phyloP scores from a whole-genome alignment of 2,329 filamentous ascomycete species.

The Paecilomyces sp. region DNA sequence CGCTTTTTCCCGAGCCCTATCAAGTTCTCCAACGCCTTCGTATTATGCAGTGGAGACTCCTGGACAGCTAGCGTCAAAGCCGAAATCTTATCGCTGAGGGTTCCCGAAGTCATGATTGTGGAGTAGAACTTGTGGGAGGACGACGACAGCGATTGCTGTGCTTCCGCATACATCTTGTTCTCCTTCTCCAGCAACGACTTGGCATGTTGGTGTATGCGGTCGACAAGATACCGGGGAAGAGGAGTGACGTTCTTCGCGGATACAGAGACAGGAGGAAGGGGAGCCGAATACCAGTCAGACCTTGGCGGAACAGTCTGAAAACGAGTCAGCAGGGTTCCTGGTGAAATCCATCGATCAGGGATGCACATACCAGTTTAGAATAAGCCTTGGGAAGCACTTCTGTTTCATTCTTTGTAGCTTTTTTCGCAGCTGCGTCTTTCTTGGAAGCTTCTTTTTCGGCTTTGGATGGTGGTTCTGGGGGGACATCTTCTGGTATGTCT shows the following conservation, averaged over 20 bases:
- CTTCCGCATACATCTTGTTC: slow-evolving; percentile 64
- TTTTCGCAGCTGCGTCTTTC: slow-evolving; percentile 8
- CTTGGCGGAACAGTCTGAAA: slow-evolving; percentile 52
- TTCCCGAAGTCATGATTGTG: slow-evolving; percentile 94
- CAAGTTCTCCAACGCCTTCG: slow-evolving; percentile 79
- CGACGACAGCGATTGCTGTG: slow-evolving; percentile 64
- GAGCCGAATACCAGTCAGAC: slow-evolving; percentile 60
- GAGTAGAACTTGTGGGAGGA: slow-evolving; percentile 94
- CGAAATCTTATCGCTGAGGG: slow-evolving; percentile 92
- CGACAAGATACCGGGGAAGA: slow-evolving; percentile 46
- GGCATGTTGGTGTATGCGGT: slow-evolving; percentile 60
- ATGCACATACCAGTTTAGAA: slow-evolving; percentile 24
- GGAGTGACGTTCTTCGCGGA: slow-evolving; percentile 37
- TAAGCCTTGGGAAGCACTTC: slow-evolving; percentile 27
- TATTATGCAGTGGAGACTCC: slow-evolving; percentile 91
- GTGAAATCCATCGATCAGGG: not conserved
- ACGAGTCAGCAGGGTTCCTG: slow-evolving; percentile 15
- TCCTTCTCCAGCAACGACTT: slow-evolving; percentile 70
- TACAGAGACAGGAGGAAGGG: slow-evolving; percentile 47
- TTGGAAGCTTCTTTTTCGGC: slow-evolving; percentile 17
- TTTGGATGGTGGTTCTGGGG: slow-evolving; percentile 12
- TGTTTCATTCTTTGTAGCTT: slow-evolving; percentile 8
- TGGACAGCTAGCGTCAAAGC: slow-evolving; percentile 90
- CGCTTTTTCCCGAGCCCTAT: slow-evolving; percentile 82
- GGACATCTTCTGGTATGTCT: slow-evolving; percentile 23